Conservation (phyloP, 495 filamentous ascomycete genomes). For the Trichodelitschia bisporula region DNA sequence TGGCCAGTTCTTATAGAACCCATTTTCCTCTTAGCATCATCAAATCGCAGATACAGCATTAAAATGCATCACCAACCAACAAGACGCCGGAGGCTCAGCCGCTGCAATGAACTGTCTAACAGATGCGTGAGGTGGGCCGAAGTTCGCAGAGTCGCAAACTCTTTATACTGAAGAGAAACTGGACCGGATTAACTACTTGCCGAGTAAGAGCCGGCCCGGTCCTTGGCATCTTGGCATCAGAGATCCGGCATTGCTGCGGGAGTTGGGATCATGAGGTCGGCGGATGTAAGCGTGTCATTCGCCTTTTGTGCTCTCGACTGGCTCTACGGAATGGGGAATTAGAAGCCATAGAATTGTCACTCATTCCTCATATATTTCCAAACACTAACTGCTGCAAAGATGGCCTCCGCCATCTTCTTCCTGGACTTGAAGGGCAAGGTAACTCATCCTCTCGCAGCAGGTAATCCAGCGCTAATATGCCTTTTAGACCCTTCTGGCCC, state of each 20-base stretch:
- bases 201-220: neutral
- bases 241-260: neutral
- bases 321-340: neutral
- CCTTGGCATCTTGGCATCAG: neutral
- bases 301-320: neutral
- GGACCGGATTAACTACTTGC: neutral
- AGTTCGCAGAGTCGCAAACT: neutral
- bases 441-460: slow-evolving; percentile 9
- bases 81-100: slow-evolving; percentile 21
- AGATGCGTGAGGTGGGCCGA: neutral
- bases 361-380: slow-evolving; percentile 3
- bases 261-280: neutral
- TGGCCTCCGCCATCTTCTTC: slow-evolving; percentile 98
- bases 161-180: neutral
- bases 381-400: slow-evolving; percentile 24
- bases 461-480: neutral
- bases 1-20: slow-evolving; percentile 85
- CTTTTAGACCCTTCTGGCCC: slow-evolving; percentile 74
- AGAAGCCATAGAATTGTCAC: neutral
- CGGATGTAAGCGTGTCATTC: neutral
- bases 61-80: slow-evolving; percentile 3
- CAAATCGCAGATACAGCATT: slow-evolving; percentile 65
- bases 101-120: slow-evolving; percentile 47
- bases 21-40: slow-evolving; percentile 48
- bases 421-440: slow-evolving; percentile 99